Evolutionary conservation across 2,329 filamentous ascomycete genomes (phyloP), one percentile per base, ranked within the genome.

Genomic region (Nemania sp.): DNA sequence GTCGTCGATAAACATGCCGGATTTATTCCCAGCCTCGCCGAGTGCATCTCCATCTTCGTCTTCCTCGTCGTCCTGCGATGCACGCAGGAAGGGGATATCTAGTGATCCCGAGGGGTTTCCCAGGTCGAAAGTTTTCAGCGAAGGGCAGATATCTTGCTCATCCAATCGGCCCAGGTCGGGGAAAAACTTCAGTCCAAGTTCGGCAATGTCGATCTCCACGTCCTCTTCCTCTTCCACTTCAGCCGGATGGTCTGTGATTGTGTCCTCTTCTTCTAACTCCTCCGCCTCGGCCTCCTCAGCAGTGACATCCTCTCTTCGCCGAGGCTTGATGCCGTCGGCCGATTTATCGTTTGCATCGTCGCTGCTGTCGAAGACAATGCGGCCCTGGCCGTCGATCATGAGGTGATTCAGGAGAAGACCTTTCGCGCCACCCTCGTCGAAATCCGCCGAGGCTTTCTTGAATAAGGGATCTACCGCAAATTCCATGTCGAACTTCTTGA

Each of bases 361-460:
- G 72, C 93, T 98, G 79, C 94, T 98, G 77, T 99, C 95, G 72
- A 99, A 99, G 5, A 99, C 93, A 64, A 99, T 99, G 37, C 94
- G 87, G 43, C 95, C 95, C 65, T 92, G 87, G 1, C 87, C 86
- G 75, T 99, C 95, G 66, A 99, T 97, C 72, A 94, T 91, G n/a
- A 99, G 82, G 76, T 99, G 94, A 72, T 99, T 99, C 34, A 99
- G 83, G 18, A 99, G 82, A 43, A 99, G 81, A 18, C 95, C 95
- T 76, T 98, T 99, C 58, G 95, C 95, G 58, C 95, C 95, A 18
- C 95, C 95, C 78, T 99, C 95, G 73, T 99, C 95, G 67, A 99
- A 99, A 78, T 99, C 95, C 45, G 95, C 95, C 5, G 94, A 96
- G 0, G 94, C 94, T 73, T 99, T 99, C 73, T 99, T 99, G 84